Conservation (phyloP, 441 rosid species). For the Populus hybrid region DNA sequence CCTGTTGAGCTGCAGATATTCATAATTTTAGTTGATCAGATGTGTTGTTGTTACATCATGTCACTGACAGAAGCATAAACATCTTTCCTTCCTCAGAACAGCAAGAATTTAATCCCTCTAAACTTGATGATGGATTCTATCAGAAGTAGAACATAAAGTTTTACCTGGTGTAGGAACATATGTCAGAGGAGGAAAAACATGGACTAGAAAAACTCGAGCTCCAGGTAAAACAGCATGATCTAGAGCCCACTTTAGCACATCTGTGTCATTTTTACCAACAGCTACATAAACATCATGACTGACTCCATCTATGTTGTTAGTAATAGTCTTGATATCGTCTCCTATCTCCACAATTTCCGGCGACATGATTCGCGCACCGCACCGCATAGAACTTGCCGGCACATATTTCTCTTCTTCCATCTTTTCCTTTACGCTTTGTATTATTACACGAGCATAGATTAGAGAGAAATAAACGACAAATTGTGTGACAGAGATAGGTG, state of each 20-base stretch:
- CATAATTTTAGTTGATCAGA: background rate
- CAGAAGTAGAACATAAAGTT: background rate
- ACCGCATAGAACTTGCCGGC: conserved; percentile 19
- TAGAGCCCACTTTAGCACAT: conserved; percentile 57
- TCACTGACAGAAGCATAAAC: background rate
- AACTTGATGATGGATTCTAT: background rate
- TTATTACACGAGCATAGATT: background rate
- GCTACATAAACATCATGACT: conserved; percentile 55
- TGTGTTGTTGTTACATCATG: background rate
- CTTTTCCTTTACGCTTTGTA: background rate
- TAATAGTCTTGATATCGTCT: conserved; percentile 40
- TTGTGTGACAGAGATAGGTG: background rate
- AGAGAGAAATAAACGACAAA: background rate
- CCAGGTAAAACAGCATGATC: conserved; percentile 45
- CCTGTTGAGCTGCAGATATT: background rate
- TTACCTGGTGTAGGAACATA: conserved; percentile 56
- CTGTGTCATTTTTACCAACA: conserved; percentile 60
- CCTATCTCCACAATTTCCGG: conserved; percentile 67
- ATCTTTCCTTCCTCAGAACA: background rate
- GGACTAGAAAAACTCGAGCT: conserved; percentile 50
- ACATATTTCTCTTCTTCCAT: conserved; percentile 34
- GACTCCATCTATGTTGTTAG: conserved; percentile 23
- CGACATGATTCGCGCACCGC: conserved; percentile 28
- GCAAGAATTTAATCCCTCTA: background rate
- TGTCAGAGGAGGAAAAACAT: conserved; percentile 54